phyloP scores from a whole-genome alignment of 352 stramenopile genomes.

The Pythium inflatum region DNA sequence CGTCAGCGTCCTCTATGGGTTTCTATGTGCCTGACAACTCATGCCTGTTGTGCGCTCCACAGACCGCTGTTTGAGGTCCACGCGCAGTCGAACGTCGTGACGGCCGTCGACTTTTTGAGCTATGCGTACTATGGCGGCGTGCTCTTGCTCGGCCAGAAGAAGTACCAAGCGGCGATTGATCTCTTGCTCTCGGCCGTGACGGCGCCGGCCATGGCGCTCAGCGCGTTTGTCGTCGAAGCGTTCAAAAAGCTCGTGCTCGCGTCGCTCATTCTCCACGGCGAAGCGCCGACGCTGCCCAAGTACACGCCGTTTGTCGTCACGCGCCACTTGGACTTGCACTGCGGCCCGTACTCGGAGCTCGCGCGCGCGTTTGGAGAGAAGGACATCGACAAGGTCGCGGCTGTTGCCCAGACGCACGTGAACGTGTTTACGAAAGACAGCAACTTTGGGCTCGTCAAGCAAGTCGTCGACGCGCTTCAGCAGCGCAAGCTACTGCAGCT shows the following conservation, averaged over 20 bases:
- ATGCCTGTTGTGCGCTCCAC: conserved; percentile 10
- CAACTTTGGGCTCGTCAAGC: conserved; percentile 82
- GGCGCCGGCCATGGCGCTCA: conserved; percentile 68
- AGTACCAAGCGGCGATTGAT: conserved; percentile 72
- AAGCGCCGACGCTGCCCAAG: conserved; percentile 67
- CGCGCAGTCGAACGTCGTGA: conserved; percentile 54
- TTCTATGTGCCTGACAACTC: not conserved
- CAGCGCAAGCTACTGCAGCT: conserved; percentile 75
- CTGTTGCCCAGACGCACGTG: conserved; percentile 48
- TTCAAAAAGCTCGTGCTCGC: conserved; percentile 85
- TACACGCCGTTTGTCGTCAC: conserved; percentile 81
- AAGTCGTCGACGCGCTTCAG: conserved; percentile 69
- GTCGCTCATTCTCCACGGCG: conserved; percentile 62
- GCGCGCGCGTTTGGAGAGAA: conserved; percentile 60
- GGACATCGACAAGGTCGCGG: conserved; percentile 37
- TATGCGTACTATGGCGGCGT: conserved; percentile 87
- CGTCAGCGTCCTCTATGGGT: conserved; percentile 22
- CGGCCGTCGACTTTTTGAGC: conserved; percentile 66
- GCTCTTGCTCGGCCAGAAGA: conserved; percentile 76
- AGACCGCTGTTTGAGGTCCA: conserved; percentile 80
- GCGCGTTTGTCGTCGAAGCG: conserved; percentile 78
- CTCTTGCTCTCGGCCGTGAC: conserved; percentile 78
- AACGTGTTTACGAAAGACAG: conserved; percentile 58
- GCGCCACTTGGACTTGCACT: conserved; percentile 73
- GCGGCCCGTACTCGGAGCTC: conserved; percentile 60